Evolutionary conservation across 441 rosid species (phyloP), one percentile per base, ranked within the genome.

Genomic region (Populus tomentosa): DNA sequence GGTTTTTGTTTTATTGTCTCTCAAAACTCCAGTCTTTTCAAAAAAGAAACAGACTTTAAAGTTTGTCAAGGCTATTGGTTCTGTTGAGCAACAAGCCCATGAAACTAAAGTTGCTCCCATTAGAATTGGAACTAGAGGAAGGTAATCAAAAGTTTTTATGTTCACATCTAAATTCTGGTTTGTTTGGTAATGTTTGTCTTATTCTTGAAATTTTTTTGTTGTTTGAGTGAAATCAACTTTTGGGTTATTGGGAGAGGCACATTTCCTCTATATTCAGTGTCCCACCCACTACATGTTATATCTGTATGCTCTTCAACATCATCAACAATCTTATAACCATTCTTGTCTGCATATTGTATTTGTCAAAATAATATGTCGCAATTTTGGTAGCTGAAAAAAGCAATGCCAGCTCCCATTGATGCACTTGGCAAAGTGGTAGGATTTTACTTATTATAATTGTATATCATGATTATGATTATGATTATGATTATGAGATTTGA

Each of bases 81-180:
- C 92, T 74, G 90, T 87, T 74, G 93, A 90, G 79, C 86, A 85
- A 84, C 89, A 90, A 78, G 85, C 93, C 30, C 88, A 89, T 81
- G 78, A 87, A 67, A 76, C 85, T 36, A 85, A 82, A 76, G 91
- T 92, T 38, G 89, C 95, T 24, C 84, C 89, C 32, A 78, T 95
- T 71, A 84, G 94, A 87, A 95, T 95, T 75, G 99, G 99, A 65
- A 95, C 98, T 16, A 80, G 99, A 71, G 99, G 99, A 87, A 95
- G 99, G 98, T 93, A 73, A 28, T n/a, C 30, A n/a, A 18, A 11
- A 4, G 2, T 26, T 26, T 26, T 63, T 61, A 72, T 71, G 7
- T 28, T 33, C 63, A 46, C 59, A 21, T 70, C 11, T 33, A 28
- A 71, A 61, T 21, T 77, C 26, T 75, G 0, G 3, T 46, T 70